phyloP scores from a whole-genome alignment of 2,329 filamentous ascomycete genomes.

The Niveomyces coronatus region DNA sequence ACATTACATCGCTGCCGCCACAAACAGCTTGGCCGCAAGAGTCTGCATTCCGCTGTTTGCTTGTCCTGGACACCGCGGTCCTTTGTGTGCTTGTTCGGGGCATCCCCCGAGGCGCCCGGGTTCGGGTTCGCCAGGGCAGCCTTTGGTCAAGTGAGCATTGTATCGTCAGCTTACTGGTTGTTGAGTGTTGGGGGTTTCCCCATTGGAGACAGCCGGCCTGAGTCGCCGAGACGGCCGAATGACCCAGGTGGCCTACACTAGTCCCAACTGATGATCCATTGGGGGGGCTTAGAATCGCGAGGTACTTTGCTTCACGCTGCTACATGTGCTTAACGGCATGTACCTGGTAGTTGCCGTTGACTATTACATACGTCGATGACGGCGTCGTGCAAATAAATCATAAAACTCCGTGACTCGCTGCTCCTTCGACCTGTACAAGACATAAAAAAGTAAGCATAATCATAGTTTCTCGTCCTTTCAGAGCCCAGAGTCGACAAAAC shows the following conservation, averaged over 20 bases:
- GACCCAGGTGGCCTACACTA: slow-evolving; percentile 5
- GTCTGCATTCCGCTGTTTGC: too few species aligned
- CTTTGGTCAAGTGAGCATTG: slow-evolving; percentile 7
- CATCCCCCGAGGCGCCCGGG: too few species aligned
- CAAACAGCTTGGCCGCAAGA: too few species aligned
- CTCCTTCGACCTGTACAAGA: too few species aligned
- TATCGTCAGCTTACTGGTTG: slow-evolving; percentile 9
- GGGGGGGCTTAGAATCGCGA: neutral
- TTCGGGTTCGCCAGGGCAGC: neutral
- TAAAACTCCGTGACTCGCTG: slow-evolving; percentile 1
- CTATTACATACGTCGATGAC: slow-evolving; percentile 6
- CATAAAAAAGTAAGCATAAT: too few species aligned
- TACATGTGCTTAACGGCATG: too few species aligned
- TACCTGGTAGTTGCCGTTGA: neutral
- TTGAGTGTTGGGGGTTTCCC: slow-evolving; percentile 10
- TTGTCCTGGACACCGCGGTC: too few species aligned
- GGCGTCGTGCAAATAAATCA: slow-evolving; percentile 1
- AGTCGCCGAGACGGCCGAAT: slow-evolving; percentile 1
- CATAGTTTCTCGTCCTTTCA: too few species aligned
- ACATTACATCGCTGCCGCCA: too few species aligned
- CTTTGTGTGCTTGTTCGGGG: too few species aligned
- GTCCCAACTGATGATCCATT: too few species aligned
- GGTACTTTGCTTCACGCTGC: slow-evolving; percentile 1
- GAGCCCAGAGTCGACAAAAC: too few species aligned
- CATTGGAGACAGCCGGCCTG: slow-evolving; percentile 3